phyloP scores from a whole-genome alignment of 306 rosid species.

The Vigna angularis region DNA sequence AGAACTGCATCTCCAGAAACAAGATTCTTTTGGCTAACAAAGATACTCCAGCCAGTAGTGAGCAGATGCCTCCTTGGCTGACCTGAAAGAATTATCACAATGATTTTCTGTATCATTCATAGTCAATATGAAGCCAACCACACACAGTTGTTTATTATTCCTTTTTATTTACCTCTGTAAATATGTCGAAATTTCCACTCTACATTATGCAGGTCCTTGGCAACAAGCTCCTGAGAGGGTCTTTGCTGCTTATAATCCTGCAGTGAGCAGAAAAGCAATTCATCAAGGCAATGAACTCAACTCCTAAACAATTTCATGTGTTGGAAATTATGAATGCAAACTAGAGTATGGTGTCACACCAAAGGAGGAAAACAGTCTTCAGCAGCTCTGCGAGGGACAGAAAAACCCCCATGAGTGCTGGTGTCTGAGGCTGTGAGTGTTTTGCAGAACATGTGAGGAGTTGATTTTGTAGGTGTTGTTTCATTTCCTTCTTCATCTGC shows the following conservation, averaged over 20 bases:
- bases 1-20: constrained; percentile 98
- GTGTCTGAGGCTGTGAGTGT: constrained; percentile 98
- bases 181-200: constrained; percentile 95
- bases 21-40: constrained; percentile 93
- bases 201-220: constrained; percentile 91
- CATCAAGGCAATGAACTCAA: constrained; percentile 32
- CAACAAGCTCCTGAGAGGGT: constrained; percentile 97
- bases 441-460: constrained; percentile 98
- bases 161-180: constrained; percentile 70
- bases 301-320: not conserved
- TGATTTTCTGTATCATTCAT: constrained; percentile 38
- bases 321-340: constrained; percentile 8
- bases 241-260: constrained; percentile 96
- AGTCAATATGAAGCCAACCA: constrained; percentile 41
- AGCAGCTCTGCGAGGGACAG: constrained; percentile 98
- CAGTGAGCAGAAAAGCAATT: constrained; percentile 31
- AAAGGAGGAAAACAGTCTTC: constrained; percentile 98
- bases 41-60: constrained; percentile 97
- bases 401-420: constrained; percentile 97
- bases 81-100: constrained; percentile 67
- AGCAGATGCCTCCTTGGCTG: constrained; percentile 99
- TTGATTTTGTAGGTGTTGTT: constrained; percentile 75
- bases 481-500: constrained; percentile 72
- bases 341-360: constrained; percentile 56
- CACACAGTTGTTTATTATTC: constrained; percentile 1